phyloP scores from a whole-genome alignment of 495 filamentous ascomycete genomes.

The Penicillium antarcticum region DNA sequence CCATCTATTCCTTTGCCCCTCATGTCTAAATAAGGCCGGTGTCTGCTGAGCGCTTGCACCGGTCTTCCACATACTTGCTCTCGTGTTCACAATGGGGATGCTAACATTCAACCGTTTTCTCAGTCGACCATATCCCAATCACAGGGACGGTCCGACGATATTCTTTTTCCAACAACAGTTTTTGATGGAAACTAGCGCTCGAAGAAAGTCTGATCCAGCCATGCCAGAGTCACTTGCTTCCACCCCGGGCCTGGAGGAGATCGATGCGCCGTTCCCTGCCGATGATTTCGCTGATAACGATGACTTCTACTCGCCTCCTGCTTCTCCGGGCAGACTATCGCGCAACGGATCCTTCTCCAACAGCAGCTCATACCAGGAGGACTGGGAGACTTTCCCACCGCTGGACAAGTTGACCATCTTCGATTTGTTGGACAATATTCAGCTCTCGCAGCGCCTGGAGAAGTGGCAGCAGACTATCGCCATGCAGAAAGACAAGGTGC shows the following conservation, averaged over 20 bases:
- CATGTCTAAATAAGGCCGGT: conserved; percentile 3
- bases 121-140: conserved; percentile 38
- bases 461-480: conserved; percentile 76
- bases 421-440: conserved; percentile 90
- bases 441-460: conserved; percentile 83
- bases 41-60: neutral
- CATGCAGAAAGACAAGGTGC: conserved; percentile 80
- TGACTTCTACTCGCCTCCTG: conserved; percentile 35
- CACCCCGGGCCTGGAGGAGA: conserved; percentile 19
- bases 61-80: neutral
- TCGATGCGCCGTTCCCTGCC: conserved; percentile 19
- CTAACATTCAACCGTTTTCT: conserved; percentile 45
- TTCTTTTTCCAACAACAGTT: conserved; percentile 45
- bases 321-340: conserved; percentile 49
- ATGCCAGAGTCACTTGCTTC: conserved; percentile 29
- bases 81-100: conserved; percentile 34
- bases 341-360: conserved; percentile 72
- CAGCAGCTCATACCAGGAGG: conserved; percentile 77
- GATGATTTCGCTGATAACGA: conserved; percentile 30
- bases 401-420: conserved; percentile 90
- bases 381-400: conserved; percentile 83
- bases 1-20: conserved; percentile 4
- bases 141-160: conserved; percentile 39
- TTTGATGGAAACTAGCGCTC: conserved; percentile 33
- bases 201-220: conserved; percentile 24